A percentile compares a stretch with the other conserved stretches of the same genome.
Conservation (phyloP, 2,329 filamentous ascomycete species). For the Epichloe baconii region DNA sequence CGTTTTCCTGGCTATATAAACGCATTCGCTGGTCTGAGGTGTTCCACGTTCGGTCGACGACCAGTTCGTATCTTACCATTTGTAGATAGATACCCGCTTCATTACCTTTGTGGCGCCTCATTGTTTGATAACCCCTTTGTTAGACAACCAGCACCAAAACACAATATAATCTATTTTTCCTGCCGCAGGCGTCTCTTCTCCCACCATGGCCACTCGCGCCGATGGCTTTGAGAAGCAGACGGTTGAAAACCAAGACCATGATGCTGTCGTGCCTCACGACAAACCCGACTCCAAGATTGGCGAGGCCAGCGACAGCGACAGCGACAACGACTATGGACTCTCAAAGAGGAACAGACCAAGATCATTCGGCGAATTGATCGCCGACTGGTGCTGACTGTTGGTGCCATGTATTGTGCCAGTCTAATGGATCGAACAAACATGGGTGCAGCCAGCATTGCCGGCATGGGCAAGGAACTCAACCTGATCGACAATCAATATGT, state of each 20-base stretch:
- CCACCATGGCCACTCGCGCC: slow-evolving; percentile 12
- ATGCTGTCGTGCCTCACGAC: slow-evolving; percentile 10
- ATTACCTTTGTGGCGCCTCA: no score
- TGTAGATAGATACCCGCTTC: no score
- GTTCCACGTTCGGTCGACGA: no score
- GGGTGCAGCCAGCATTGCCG: slow-evolving; percentile 59
- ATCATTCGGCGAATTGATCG: slow-evolving; percentile 60
- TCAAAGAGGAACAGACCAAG: slow-evolving; percentile 46
- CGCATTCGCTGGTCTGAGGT: no score
- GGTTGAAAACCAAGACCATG: slow-evolving; percentile 12
- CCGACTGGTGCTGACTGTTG: slow-evolving; percentile 47
- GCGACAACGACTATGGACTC: slow-evolving; percentile 32
- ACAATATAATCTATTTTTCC: neutral
- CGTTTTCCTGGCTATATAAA: no score
- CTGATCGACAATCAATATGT: slow-evolving; percentile 34
- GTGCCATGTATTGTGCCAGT: slow-evolving; percentile 58
- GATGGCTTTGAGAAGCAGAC: slow-evolving; percentile 12
- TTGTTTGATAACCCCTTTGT: no score
- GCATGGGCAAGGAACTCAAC: slow-evolving; percentile 35
- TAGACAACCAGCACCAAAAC: no score
- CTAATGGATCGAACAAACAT: slow-evolving; percentile 73
- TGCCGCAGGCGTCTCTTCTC: neutral
- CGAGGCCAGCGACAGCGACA: slow-evolving; percentile 39
- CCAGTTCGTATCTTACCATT: no score
- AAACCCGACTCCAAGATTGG: slow-evolving; percentile 16